A percentile compares a stretch with the other conserved stretches of the same genome.
phyloP scores from a whole-genome alignment of 352 stramenopile genomes.

The Pythium graminicola region DNA sequence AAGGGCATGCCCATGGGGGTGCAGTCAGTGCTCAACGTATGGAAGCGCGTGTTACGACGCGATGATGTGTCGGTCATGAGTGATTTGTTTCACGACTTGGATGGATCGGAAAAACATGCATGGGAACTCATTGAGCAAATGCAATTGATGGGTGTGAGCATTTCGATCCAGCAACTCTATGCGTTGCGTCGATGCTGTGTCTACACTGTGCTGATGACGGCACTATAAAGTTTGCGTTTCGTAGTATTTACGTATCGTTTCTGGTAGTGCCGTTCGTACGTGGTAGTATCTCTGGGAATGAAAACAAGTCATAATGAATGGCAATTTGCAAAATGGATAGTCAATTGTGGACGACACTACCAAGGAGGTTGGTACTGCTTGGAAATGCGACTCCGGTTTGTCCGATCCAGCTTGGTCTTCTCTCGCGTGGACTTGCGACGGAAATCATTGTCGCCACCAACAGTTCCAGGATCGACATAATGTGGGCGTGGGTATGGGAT shows the following conservation, averaged over 20 bases:
- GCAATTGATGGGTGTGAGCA: slow-evolving; percentile 55
- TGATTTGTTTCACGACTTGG: slow-evolving; percentile 61
- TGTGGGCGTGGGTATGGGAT: slow-evolving; percentile 76
- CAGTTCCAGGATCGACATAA: slow-evolving; percentile 70
- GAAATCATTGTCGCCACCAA: slow-evolving; percentile 70
- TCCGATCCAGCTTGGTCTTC: slow-evolving; percentile 41
- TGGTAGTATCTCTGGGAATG: background rate
- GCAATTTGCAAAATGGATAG: background rate
- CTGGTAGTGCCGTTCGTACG: background rate
- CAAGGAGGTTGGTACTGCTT: slow-evolving; percentile 37
- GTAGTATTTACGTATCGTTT: slow-evolving; percentile 2
- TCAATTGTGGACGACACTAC: background rate
- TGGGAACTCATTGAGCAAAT: slow-evolving; percentile 53
- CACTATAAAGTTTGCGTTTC: slow-evolving; percentile 23
- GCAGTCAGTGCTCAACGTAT: slow-evolving; percentile 57
- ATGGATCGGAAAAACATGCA: slow-evolving; percentile 50
- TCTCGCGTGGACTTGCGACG: slow-evolving; percentile 44
- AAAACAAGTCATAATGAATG: slow-evolving; percentile 1
- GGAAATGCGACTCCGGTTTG: slow-evolving; percentile 37
- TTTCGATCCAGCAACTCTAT: slow-evolving; percentile 57
- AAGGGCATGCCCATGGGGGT: slow-evolving; percentile 58
- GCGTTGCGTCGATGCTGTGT: slow-evolving; percentile 60
- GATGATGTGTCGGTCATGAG: slow-evolving; percentile 51
- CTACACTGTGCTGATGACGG: slow-evolving; percentile 58
- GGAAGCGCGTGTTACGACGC: slow-evolving; percentile 54